Conservation (phyloP, 345 rosid genomes). For the Salix viminalis region DNA sequence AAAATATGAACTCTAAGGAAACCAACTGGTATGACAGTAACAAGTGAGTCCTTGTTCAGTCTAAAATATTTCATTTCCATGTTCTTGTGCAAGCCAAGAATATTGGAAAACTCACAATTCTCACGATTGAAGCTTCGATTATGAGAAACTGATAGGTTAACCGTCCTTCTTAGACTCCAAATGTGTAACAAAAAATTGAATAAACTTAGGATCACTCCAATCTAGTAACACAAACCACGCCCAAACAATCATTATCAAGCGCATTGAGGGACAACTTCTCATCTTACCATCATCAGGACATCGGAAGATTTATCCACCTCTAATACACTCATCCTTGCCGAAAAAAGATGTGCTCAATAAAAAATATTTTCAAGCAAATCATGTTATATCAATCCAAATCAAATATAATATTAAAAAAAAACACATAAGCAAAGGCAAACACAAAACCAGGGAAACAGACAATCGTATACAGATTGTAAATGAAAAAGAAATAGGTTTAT, state of each 20-base stretch:
- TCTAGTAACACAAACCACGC: background rate
- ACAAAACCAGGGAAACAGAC: too few species aligned
- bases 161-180: background rate
- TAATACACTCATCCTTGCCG: background rate
- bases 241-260: too few species aligned
- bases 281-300: too few species aligned
- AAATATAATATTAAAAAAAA: too few species aligned
- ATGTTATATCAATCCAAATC: background rate
- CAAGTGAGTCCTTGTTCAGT: background rate
- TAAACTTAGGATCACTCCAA: background rate
- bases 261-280: too few species aligned
- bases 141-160: background rate
- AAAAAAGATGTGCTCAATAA: background rate
- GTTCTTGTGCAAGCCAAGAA: background rate
- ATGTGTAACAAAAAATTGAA: background rate
- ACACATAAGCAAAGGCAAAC: too few species aligned
- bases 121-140: background rate
- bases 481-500: too few species aligned
- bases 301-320: background rate
- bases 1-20: background rate
- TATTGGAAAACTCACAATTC: background rate
- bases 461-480: too few species aligned
- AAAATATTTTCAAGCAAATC: background rate
- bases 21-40: background rate
- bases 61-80: background rate